A percentile compares a stretch with the other conserved stretches of the same genome.
These are phyloP conservation scores for Dictyostelium firmibasis DNA, from an alignment of 78 protist species.

Conservation along the genomic window DNA sequence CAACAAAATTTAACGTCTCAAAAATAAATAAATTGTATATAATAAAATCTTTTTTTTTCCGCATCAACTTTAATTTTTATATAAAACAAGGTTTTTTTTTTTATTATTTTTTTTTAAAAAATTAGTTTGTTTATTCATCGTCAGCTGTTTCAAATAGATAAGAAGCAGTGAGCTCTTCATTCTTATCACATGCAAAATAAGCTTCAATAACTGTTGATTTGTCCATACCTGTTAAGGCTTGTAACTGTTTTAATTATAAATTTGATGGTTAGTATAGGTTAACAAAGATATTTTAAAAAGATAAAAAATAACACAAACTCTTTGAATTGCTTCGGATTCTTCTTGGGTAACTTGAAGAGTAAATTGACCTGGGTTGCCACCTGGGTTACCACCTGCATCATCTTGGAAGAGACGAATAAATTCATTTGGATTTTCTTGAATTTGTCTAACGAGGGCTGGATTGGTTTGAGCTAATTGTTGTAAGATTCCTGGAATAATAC, in stretches of 20 bases:
- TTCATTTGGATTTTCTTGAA: slow-evolving; percentile 85
- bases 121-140: slow-evolving; percentile 22
- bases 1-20: not conserved
- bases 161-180: slow-evolving; percentile 93
- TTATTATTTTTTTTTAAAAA: not conserved
- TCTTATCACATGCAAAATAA: slow-evolving; percentile 95
- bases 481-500: slow-evolving; percentile 72
- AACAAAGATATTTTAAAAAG: not conserved
- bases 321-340: slow-evolving; percentile 91
- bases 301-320: slow-evolving; percentile 61
- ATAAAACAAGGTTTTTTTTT: not conserved
- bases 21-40: not conserved
- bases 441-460: slow-evolving; percentile 85
- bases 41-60: not conserved
- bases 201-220: slow-evolving; percentile 87
- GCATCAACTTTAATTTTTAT: not conserved
- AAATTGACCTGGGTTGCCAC: slow-evolving; percentile 20
- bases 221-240: slow-evolving; percentile 89
- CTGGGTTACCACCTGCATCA: slow-evolving; percentile 15
- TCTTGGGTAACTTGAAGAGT: slow-evolving; percentile 83
- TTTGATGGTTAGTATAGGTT: not conserved
- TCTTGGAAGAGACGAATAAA: slow-evolving; percentile 81
- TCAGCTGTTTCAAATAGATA: slow-evolving; percentile 87
- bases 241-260: slow-evolving; percentile 25
- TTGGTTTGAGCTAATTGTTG: slow-evolving; percentile 71